Evolutionary conservation across 108 stramenopile species (phyloP), one percentile per base, ranked within the genome.

Genomic region (Bacterosira constricta): DNA sequence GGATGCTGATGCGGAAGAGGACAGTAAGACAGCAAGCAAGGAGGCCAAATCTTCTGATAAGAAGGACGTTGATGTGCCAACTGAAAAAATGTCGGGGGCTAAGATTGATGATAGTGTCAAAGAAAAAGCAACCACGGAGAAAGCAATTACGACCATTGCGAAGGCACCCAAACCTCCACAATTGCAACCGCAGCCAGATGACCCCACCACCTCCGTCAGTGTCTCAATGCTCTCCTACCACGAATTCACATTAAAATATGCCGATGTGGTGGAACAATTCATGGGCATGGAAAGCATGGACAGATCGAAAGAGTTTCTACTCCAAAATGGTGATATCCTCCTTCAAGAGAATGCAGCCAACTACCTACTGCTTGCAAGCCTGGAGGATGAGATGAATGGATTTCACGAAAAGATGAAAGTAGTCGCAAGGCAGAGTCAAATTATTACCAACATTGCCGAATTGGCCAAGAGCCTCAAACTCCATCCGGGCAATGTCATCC

Each of bases 341-440:
- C 83, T 99, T 32, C 96, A 97, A 71, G 98, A 99, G 71, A 97
- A 99, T 83, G 90, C 95, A 45, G 89, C 91, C 71, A 96, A 92
- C 61, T 99, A 97, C 76, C 79, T 98, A 3, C 83, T 99, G 54
- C 82, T 99, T 53, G 95, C 97, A 44, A 87, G 89, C 57, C 69
- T 99, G 34, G 97, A 99, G 80, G 98, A 99, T 70, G 98, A 99
- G 85, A 99, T 99, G 98, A 99, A 99, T 75, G 98, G 97, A 47
- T 89, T 91, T 50, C 95, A 93, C 32, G 92, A 95, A 35, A 96
- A 97, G 63, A 98, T 98, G 98, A 89, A 87, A 59, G 86, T 89
- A 32, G 91, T 91, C n/a, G 92, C 96, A 37, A 76, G 97, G 39
- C 96, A 92, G 63, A 83, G 83, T 6, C 97, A 96, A 73, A 93